Percentiles rank a stretch among this genome's conserved stretches.
Conservation (phyloP, 2,329 filamentous ascomycete genomes). For the Aureobasidium sp. region DNA sequence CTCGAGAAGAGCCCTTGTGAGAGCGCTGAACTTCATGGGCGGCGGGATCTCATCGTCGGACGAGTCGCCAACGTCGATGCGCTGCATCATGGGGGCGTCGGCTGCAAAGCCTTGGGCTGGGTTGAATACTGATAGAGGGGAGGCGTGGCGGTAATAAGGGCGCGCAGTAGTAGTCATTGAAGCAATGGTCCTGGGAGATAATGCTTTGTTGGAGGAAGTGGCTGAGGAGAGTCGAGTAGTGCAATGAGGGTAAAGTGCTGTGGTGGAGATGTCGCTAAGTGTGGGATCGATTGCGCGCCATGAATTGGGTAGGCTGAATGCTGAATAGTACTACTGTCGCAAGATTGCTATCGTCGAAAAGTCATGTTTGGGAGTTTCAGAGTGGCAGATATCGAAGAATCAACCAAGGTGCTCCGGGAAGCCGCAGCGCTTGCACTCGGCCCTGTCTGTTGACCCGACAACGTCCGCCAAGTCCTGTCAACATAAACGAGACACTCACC, state of each 20-base stretch:
- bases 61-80: constrained; percentile 62
- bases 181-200: constrained; percentile 8
- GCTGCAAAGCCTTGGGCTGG: constrained; percentile 37
- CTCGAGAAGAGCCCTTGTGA: constrained; percentile 74
- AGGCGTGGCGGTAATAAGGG: constrained; percentile 27
- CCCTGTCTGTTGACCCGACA: neutral
- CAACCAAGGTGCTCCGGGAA: neutral
- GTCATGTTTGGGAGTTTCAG: neutral
- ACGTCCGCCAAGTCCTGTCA: constrained; percentile 9
- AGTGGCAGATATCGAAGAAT: neutral
- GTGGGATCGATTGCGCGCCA: neutral
- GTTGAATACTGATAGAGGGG: constrained; percentile 36
- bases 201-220: neutral
- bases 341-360: constrained; percentile 4
- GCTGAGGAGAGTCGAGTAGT: neutral
- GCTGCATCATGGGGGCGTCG: constrained; percentile 38
- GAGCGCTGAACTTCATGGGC: constrained; percentile 86
- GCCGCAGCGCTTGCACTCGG: neutral
- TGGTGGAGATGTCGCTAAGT: neutral
- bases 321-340: constrained; percentile 8
- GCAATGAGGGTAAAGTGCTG: neutral
- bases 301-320: neutral
- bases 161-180: constrained; percentile 16
- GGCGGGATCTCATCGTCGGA: constrained; percentile 88
- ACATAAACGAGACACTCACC: neutral